Evolutionary conservation across 2,329 filamentous ascomycete genomes (phyloP), one percentile per base, ranked within the genome.

Genomic region (Fusarium euwallaceae): DNA sequence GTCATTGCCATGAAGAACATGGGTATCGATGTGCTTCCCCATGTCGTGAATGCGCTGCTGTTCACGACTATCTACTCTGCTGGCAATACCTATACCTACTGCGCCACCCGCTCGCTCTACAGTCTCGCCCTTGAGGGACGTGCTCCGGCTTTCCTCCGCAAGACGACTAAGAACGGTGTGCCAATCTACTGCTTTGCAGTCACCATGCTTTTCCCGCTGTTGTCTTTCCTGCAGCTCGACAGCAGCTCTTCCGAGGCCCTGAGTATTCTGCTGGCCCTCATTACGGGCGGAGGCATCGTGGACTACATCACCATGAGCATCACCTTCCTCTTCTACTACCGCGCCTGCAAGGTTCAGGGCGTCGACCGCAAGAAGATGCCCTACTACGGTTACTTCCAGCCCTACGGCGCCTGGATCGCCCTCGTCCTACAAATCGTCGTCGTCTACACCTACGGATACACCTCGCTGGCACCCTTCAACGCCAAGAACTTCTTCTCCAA

Each of bases 291-390:
- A n/a, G 84, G 84, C 41, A 78, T 86, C 5, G 86, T 89, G 78
- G 86, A 88, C 79, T 89, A 86, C 77, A 84, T 89, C 70, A 82
- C 85, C 73, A 90, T 91, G 83, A 84, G 82, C 60, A 79, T 87
- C 22, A 91, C 88, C 10, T 91, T 89, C 80, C 82, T 91, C 69
- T 86, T 83, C 77, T 92, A 90, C 83, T 87, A 89, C 82, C 84
- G 85, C 36, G 89, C 90, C 6, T 84, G 83, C 75, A 83, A 87
- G 75, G 87, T 80, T 0, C 88, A 89, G 69, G 84, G 85, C 0
- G 32, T 80, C 8, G 71, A 79, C 76, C 87, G 89, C 56, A 81
- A 78, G 17, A 81, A 79, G 0, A 81, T 90, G 34, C 87, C 89
- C 1, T 91, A 90, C 81, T 83, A 76, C 14, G 89, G 86, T 6